Base-by-base conservation (phyloP, 441 rosid genomes). In the Sinapis alba region DNA sequence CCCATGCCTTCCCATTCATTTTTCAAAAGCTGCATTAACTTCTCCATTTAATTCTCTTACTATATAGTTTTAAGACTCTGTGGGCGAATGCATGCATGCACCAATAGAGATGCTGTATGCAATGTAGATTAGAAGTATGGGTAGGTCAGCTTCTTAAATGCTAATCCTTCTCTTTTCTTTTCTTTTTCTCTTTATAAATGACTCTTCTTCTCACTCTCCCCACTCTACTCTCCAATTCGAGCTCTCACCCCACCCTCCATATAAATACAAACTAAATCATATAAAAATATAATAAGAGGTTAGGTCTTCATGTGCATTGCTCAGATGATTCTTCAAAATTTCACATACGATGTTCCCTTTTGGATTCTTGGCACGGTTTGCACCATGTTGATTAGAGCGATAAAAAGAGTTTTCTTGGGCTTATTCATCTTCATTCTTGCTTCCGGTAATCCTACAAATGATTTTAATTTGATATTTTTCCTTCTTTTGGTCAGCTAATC, bases 361-460 rank as follows among this genome's bases (percentile, higher is more conserved):
- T 75, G 76, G 84, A 32, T 67, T 83, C 65, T 71, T 61, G 73
- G 64, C 5, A 26, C 69, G 11, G 38, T 78, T 47, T 45, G 28
- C 30, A 9, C 53, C 62, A 47, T 83, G 2, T 36, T 71, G 26
- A 61, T 45, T 0, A 59, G 24, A 45, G 34, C 72, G 6, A 28
- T 84, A 18, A 89, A 77, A 41, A 82, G 59, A 73, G 75, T 71
- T 65, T 20, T 83, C n/a, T 73, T 76, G 71, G 91, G 87, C 62
- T 84, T 80, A 13, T 68, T 82, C 81, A 81, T 89, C 70, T 85
- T 89, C 80, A 70, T 75, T 73, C 58, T 91, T 78, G 93, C 92
- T 27, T 63, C 84, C 27, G 94, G 98, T 90, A 74, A 56, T 12
- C 54, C 38, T 51, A 53, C 64, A 26, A 12, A 20, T 1, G 11